Base-by-base conservation (phyloP, 495 filamentous ascomycete species). In the Amphirosellinia nigrospora region DNA sequence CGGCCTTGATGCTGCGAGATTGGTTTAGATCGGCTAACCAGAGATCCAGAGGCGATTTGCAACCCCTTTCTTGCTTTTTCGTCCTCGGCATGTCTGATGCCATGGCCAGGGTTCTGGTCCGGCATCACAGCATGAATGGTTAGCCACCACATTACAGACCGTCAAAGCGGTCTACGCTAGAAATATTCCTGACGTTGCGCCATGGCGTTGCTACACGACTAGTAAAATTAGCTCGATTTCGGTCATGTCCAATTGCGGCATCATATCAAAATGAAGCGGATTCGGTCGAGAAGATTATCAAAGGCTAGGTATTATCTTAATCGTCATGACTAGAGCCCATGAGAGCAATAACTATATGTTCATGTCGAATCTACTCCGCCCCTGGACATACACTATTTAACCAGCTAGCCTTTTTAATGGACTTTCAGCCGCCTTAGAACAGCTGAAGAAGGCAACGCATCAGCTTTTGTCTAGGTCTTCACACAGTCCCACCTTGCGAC, bases 41-140 rank as follows among this genome's bases (percentile, higher is more conserved):
- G 19, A n/a, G 38, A 52, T 65, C 46, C 32, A 21, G 46, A 65
- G 63, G 63, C 63, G 63, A 65, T 41, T 30, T 28, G 46, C 46
- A 65, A 34, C 58, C 63, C 63, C 45, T 52, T 21, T 52, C 63
- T 46, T 53, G n/a, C 32, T 30, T 23, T 65, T 65, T 65, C 46
- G 63, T 41, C 1, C 45, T 64, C 62, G 36, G 62, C 21, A 21
- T n/a, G 8, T 52, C 61, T 32, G 43, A 21, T 50, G 62, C 7
- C 45, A 64, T 21, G 4, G 8, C 15, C 45, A 10, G 11, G 41
- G 16, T 11, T 16, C 39, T 32, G 23, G 21, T 28, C 19, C 30
- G 41, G 11, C 28, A 39, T 15, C 34, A 34, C 43, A 23, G 16
- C 28, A 2, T 19, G 43, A 21, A 64, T 50, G 63, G 63, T 53